Conservation (phyloP, 495 filamentous ascomycete genomes). For the Aspergillus mulundensis region DNA sequence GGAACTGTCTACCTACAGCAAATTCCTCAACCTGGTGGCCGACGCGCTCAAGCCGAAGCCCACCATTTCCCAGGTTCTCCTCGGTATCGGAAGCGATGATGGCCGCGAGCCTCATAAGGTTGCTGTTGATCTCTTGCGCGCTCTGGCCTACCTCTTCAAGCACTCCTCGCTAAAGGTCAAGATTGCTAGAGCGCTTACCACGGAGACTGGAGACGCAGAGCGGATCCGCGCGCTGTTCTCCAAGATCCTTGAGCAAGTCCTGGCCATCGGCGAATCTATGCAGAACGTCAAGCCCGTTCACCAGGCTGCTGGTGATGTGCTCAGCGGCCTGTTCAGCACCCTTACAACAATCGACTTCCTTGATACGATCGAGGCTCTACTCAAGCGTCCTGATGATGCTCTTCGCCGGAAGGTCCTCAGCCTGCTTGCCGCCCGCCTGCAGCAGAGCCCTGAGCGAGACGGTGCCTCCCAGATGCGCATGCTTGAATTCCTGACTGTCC, state of each 20-base stretch:
- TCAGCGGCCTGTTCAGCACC: constrained; percentile 70
- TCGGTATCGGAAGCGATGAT: constrained; percentile 60
- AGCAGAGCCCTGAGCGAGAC: constrained; percentile 62
- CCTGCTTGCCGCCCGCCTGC: constrained; percentile 70
- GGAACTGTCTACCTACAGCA: constrained; percentile 64
- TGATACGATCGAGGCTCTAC: constrained; percentile 71
- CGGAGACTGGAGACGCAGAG: constrained; percentile 40
- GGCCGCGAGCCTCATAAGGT: constrained; percentile 56
- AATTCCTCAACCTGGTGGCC: constrained; percentile 64
- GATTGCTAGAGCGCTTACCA: constrained; percentile 35
- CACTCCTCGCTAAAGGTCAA: constrained; percentile 43
- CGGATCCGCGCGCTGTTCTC: constrained; percentile 66
- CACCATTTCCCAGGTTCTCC: constrained; percentile 60
- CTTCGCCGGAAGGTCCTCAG: constrained; percentile 75
- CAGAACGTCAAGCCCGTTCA: constrained; percentile 58
- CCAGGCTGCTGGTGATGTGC: constrained; percentile 60
- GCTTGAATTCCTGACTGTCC: constrained; percentile 71
- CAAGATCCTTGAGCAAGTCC: constrained; percentile 60
- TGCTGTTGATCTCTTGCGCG: constrained; percentile 57
- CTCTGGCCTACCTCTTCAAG: constrained; percentile 41
- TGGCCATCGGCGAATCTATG: constrained; percentile 57
- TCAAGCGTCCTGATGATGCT: constrained; percentile 65
- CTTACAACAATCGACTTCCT: constrained; percentile 82
- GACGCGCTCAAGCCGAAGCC: constrained; percentile 72
- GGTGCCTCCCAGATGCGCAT: constrained; percentile 61